Evolutionary conservation across 495 filamentous ascomycete species (phyloP), one percentile per base, ranked within the genome.

Genomic region (Zalerion maritima): DNA sequence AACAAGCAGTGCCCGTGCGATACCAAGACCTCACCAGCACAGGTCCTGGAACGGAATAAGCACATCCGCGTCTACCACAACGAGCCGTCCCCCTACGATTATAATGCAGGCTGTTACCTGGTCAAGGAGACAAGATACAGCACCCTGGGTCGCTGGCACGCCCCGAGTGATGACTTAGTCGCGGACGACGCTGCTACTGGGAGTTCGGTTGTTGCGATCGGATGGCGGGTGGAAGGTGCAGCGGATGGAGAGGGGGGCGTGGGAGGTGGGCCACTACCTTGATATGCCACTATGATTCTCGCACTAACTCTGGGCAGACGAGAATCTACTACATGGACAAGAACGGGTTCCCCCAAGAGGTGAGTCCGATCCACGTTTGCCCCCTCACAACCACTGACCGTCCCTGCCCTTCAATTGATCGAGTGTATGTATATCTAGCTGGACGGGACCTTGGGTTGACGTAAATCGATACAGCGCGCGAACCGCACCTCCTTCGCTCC

Each of bases 211-310:
- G 21, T 21, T 10, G 24, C 32, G 5, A 21, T 34, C 19, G 32
- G 32, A 4, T 34, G 32, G 32, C 28, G 32, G 32, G 11, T 14
- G 7, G 17, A 9, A 5, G 16, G 24, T 20, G 24, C 21, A 10
- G 24, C 22, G 10, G 17, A 19, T n/a, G 17, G 12, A 1, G 24
- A 19, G 10, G 17, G 24, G 18, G 1, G 13, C 12, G 14, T 34
- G 32, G 32, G 32, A 34, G 32, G 32, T 34, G 2, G 5, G 32
- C 24, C 24, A 16, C 11, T 18, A 19, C 23, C 31, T 26, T 33
- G 3, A 15, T 12, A 12, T 19, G 13, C 11, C 5, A 5, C 9
- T 15, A 21, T 21, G 15, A 21, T 0, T 14, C 18, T 13, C n/a
- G 11, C 3, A 12, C 32, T 34, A n/a, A 34, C 18, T 4, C 5